Percentiles rank a stretch among this genome's conserved stretches.
phyloP scores from a whole-genome alignment of 2,329 filamentous ascomycete genomes.

The Cytospora piceae region DNA sequence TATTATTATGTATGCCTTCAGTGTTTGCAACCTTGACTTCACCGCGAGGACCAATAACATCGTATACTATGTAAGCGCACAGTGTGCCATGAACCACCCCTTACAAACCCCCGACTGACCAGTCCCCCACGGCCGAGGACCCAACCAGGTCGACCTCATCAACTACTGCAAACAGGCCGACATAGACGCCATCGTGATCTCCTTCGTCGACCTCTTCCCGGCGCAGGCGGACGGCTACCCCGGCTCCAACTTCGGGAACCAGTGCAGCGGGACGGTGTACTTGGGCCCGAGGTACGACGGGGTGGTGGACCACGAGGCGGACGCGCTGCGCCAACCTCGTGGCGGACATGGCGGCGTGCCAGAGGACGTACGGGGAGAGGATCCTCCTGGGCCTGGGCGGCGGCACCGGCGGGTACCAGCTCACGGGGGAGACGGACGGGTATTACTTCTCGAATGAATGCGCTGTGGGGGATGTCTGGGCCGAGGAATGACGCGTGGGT shows the following conservation, averaged over 20 bases:
- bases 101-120: constrained; percentile 5
- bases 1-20: constrained; percentile 1
- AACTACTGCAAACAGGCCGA: constrained; percentile 44
- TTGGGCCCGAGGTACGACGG: constrained; percentile 41
- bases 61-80: constrained; percentile 45
- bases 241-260: constrained; percentile 47
- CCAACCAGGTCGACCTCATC: constrained; percentile 42
- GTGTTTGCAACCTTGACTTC: constrained; percentile 36
- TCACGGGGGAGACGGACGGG: constrained; percentile 43
- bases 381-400: constrained; percentile 48
- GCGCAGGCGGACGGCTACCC: constrained; percentile 47
- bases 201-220: constrained; percentile 48
- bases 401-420: constrained; percentile 41
- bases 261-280: constrained; percentile 42
- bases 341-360: constrained; percentile 45
- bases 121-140: constrained; percentile 44
- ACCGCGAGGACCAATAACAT: constrained; percentile 45
- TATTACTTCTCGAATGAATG: constrained; percentile 41
- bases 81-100: neutral
- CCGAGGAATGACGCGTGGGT: constrained; percentile 41
- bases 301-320: constrained; percentile 37
- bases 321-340: constrained; percentile 43
- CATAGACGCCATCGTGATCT: constrained; percentile 49
- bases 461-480: constrained; percentile 47
- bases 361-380: constrained; percentile 44